These are phyloP conservation scores for Penicillium riverlandense DNA, from an alignment of 495 filamentous ascomycete species.

Conservation along the genomic window DNA sequence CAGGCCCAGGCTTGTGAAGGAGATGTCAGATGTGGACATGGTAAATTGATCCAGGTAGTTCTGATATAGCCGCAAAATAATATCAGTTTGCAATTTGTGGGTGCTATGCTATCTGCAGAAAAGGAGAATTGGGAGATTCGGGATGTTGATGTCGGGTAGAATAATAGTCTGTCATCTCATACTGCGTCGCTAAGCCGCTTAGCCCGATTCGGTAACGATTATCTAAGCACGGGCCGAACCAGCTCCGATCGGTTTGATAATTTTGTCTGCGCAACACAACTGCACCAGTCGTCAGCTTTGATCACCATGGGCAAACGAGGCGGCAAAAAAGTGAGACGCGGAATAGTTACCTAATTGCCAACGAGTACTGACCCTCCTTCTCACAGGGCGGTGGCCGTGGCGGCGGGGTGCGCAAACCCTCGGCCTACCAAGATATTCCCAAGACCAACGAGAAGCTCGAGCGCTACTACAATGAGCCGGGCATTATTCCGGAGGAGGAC, in stretches of 20 bases:
- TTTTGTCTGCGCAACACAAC: conserved; percentile 4
- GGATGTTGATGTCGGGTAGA: too few species aligned
- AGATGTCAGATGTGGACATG: conserved; percentile 3
- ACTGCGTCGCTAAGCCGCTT: too few species aligned
- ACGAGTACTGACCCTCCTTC: conserved; percentile 7
- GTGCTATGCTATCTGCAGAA: too few species aligned
- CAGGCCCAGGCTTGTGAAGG: conserved; percentile 25
- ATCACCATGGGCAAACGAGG: conserved; percentile 31
- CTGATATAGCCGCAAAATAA: too few species aligned
- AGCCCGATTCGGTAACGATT: not conserved
- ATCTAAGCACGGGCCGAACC: conserved; percentile 2
- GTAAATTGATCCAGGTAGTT: too few species aligned
- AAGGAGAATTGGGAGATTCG: too few species aligned
- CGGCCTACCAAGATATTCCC: conserved; percentile 48
- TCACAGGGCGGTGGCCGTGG: conserved; percentile 29
- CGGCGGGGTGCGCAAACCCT: conserved; percentile 19
- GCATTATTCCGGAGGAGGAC: conserved; percentile 67
- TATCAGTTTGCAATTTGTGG: too few species aligned
- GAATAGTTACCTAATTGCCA: not conserved
- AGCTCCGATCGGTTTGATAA: too few species aligned
- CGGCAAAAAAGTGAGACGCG: conserved; percentile 25
- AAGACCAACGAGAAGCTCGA: conserved; percentile 75
- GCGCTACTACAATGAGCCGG: conserved; percentile 71
- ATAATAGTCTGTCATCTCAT: too few species aligned
- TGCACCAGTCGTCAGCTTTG: not conserved